These are phyloP conservation scores for Vitis hybrid DNA, from an alignment of 177 flowering plant species.

Conservation along the genomic window DNA sequence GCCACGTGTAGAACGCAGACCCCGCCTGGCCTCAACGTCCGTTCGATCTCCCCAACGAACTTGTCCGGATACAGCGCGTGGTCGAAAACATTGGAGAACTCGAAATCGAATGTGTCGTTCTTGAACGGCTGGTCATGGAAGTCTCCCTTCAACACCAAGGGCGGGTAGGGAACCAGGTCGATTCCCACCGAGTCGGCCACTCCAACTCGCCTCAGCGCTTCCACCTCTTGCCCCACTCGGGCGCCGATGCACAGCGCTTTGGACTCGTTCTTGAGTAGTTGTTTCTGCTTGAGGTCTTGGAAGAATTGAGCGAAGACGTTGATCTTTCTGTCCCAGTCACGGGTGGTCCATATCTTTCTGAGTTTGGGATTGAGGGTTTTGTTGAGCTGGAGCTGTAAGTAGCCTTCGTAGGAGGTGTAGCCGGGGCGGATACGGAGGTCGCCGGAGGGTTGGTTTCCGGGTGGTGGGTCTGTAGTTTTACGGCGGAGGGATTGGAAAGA, in stretches of 20 bases:
- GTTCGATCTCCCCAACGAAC: conserved; percentile 86
- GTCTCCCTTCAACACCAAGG: conserved; percentile 75
- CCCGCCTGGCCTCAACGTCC: conserved; percentile 86
- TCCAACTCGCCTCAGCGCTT: conserved; percentile 66
- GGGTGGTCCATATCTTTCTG: conserved; percentile 72
- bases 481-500: conserved; percentile 9
- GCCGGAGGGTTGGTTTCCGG: conserved; percentile 10
- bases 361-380: conserved; percentile 87
- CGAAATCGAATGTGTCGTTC: conserved; percentile 75
- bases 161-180: conserved; percentile 87
- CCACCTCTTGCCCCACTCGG: conserved; percentile 92
- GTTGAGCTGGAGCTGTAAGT: conserved; percentile 73
- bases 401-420: conserved; percentile 66
- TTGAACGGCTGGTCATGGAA: conserved; percentile 84
- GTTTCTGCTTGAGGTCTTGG: conserved; percentile 27
- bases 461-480: conserved; percentile 12
- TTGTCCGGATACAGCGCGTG: conserved; percentile 79
- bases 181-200: conserved; percentile 76
- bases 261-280: conserved; percentile 52
- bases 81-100: conserved; percentile 97
- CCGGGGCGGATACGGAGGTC: conserved; percentile 71
- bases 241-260: conserved; percentile 80
- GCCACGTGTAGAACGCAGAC: conserved; percentile 84
- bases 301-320: conserved; percentile 70
- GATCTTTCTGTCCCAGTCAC: conserved; percentile 93